Evolutionary conservation across 495 filamentous ascomycete species (phyloP), one percentile per base, ranked within the genome.

Genomic region (Tetracladium marchalianum): DNA sequence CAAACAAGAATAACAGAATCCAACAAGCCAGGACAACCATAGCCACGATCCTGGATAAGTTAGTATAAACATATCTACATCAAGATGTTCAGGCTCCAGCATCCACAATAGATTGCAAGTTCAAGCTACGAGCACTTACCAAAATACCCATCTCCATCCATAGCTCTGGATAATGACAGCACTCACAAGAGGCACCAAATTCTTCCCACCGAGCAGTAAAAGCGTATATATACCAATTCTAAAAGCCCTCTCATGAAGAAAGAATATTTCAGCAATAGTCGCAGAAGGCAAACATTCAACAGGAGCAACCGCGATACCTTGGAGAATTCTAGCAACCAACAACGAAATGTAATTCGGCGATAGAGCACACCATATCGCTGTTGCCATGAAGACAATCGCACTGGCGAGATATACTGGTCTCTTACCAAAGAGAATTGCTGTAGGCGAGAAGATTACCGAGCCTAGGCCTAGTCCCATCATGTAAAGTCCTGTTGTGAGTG

Each of bases 231-330:
- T 88, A n/a, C 92, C 92, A 31, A 98, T 77, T 8, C 92, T 82
- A 58, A 90, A 97, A 1, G 92, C 92, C 35, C 90, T 72, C 65
- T 97, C 92, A 51, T 97, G 92, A 13, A 97, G 68, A 58, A 95
- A 96, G 68, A 87, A 98, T 51, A 97, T 96, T 62, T 98, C 92
- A 7, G 90, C 89, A 51, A 97, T 88, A 0, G 89, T 94, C 11
- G 92, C 92, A 3, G 88, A 94, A 0, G 92, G 92, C 40, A 98
- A 73, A 55, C 87, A 90, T 63, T 98, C 92, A n/a, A 93, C 87
- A 0, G 90, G 87, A 45, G 81, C 87, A 35, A 96, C 85, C 0
- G 88, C 82, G 33, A 96, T 69, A 10, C 92, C 92, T 62, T 88
- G 84, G 46, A 96, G 77, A 38, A 98, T 78, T 31, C 92, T 76